phyloP scores from a whole-genome alignment of 1,284 basidiomycete genomes.

The Peniophora sp. region DNA sequence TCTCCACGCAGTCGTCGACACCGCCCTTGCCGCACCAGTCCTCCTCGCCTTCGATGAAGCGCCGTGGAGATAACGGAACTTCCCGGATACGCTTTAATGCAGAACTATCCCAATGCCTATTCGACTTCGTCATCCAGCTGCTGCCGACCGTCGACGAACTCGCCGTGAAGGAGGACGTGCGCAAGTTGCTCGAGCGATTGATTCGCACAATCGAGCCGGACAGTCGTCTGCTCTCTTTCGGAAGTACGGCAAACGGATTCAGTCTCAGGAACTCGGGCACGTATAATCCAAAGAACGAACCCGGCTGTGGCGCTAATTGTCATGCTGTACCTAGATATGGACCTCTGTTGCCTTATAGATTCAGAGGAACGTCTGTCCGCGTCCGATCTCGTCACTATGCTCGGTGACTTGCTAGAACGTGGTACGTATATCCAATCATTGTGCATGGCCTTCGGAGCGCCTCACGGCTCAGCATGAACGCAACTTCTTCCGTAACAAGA shows the following conservation, averaged over 20 bases:
- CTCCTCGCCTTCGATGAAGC: background rate
- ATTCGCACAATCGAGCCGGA: conserved; percentile 92
- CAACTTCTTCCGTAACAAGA: background rate
- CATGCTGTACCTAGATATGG: conserved; percentile 84
- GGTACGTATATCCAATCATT: conserved; percentile 41
- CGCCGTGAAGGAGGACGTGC: conserved; percentile 91
- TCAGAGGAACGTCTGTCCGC: conserved; percentile 71
- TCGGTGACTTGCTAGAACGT: conserved; percentile 88
- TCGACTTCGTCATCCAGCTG: conserved; percentile 85
- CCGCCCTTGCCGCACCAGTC: conserved; percentile 2
- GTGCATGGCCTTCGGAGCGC: background rate
- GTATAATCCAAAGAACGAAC: conserved; percentile 18
- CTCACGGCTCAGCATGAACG: background rate
- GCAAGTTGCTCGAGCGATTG: conserved; percentile 89
- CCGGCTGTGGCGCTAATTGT: conserved; percentile 5
- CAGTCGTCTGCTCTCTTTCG: conserved; percentile 88
- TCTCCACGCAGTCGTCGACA: background rate
- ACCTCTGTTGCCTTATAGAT: conserved; percentile 93
- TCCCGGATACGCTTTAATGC: conserved; percentile 47
- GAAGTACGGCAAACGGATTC: conserved; percentile 91
- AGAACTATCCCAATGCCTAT: conserved; percentile 64
- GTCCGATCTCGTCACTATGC: conserved; percentile 88
- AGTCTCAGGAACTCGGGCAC: conserved; percentile 89
- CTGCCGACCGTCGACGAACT: conserved; percentile 86
- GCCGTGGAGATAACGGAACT: background rate